Percentiles rank a stretch among this genome's conserved stretches.
These are phyloP conservation scores for Candida multigemmis DNA, from an alignment of 805 yeast genomes.

Conservation along the genomic window DNA sequence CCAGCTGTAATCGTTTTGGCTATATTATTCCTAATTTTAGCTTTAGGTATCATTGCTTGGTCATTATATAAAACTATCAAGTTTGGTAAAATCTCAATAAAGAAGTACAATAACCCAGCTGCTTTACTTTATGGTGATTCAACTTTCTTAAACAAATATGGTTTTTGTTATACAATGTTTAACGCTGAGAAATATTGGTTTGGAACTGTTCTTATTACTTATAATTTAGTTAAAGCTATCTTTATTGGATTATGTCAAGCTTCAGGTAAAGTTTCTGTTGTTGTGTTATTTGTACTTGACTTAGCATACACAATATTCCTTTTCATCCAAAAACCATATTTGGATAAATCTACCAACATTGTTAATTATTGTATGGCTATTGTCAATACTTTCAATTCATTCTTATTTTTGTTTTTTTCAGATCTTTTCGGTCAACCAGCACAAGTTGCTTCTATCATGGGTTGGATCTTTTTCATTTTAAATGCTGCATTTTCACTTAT, in stretches of 20 bases:
- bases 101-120: conserved; percentile 69
- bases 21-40: conserved; percentile 54
- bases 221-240: conserved; percentile 56
- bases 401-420: conserved; percentile 79
- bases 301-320: conserved; percentile 57
- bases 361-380: conserved; percentile 65
- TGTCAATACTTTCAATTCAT: conserved; percentile 70
- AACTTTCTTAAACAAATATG: conserved; percentile 64
- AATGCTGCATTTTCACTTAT: conserved; percentile 84
- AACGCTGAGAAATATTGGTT: conserved; percentile 78
- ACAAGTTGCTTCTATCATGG: conserved; percentile 78
- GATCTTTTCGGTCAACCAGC: conserved; percentile 75
- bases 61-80: conserved; percentile 53
- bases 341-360: conserved; percentile 76
- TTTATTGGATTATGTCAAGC: conserved; percentile 74
- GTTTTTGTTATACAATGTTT: conserved; percentile 86
- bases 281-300: conserved; percentile 71
- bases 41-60: conserved; percentile 54
- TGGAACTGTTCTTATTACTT: conserved; percentile 54
- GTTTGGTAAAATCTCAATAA: conserved; percentile 56
- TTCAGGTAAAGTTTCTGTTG: conserved; percentile 74
- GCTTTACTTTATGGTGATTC: conserved; percentile 79
- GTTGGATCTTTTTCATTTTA: conserved; percentile 78
- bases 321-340: conserved; percentile 61
- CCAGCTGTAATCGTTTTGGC: conserved; percentile 84